Percentiles rank a stretch among this genome's conserved stretches.
phyloP scores from a whole-genome alignment of 768 basidiomycete genomes.

The Lactarius hengduanensis region DNA sequence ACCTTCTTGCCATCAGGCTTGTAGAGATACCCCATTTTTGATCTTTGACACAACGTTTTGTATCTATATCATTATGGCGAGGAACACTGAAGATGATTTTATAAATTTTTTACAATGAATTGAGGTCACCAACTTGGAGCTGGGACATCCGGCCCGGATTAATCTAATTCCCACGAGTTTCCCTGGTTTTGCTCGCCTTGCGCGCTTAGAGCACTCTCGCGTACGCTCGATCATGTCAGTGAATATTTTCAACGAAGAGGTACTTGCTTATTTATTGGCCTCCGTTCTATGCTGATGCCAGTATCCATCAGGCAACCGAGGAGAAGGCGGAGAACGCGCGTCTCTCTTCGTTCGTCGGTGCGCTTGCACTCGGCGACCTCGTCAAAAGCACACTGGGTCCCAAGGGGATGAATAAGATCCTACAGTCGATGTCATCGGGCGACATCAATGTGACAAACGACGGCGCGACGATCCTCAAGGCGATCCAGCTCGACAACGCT shows the following conservation, averaged over 20 bases:
- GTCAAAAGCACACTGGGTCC: conserved; percentile 98
- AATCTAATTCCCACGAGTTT: background rate
- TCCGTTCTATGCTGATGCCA: background rate
- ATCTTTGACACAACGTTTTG: background rate
- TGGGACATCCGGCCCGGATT: background rate
- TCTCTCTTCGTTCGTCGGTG: conserved; percentile 96
- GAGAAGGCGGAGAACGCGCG: conserved; percentile 98
- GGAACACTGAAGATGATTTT: background rate
- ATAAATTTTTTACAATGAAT: background rate
- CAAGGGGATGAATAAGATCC: conserved; percentile 99
- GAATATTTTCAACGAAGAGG: conserved; percentile 70
- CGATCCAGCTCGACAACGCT: conserved; percentile 96
- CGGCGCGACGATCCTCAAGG: conserved; percentile 96
- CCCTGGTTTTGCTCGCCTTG: background rate
- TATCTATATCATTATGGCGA: background rate
- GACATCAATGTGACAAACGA: conserved; percentile 98
- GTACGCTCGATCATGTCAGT: conserved; percentile 49
- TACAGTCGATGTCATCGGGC: conserved; percentile 85
- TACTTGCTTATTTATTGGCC: conserved; percentile 29
- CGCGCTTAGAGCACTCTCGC: background rate
- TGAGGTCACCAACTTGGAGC: too few species aligned
- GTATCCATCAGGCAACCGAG: conserved; percentile 64
- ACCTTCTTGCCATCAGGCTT: background rate
- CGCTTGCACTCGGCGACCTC: conserved; percentile 94
- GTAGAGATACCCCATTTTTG: background rate